Evolutionary conservation across 2,329 filamentous ascomycete species (phyloP).

Genomic region (Chaetomium olivaceum): DNA sequence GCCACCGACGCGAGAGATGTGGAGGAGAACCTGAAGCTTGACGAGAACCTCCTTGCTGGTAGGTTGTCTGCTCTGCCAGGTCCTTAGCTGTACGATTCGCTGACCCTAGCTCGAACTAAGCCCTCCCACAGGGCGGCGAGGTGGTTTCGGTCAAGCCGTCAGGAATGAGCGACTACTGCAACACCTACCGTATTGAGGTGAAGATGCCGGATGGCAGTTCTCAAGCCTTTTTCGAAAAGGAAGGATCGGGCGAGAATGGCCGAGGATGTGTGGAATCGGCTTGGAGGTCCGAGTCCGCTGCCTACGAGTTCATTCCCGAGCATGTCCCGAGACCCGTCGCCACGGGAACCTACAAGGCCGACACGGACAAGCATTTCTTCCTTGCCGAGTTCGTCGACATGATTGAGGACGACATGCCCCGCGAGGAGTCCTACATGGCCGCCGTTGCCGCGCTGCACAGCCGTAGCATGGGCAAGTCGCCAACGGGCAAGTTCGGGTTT

Average conservation of each 20-base stretch:
- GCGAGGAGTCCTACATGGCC: slow-evolving; percentile 26
- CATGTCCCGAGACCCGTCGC: slow-evolving; percentile 30
- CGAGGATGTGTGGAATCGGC: slow-evolving; percentile 26
- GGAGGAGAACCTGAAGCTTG: slow-evolving; percentile 25
- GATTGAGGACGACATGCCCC: slow-evolving; percentile 32
- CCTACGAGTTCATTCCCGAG: slow-evolving; percentile 32
- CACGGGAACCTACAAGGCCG: slow-evolving; percentile 30
- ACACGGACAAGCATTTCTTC: slow-evolving; percentile 33
- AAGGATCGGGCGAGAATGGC: slow-evolving; percentile 25
- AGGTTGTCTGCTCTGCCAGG: neutral
- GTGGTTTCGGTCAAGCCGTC: slow-evolving; percentile 30
- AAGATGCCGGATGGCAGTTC: slow-evolving; percentile 22
- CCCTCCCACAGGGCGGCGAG: slow-evolving; percentile 24
- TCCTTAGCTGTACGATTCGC: neutral
- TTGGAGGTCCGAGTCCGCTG: slow-evolving; percentile 31
- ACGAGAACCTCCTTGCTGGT: slow-evolving; percentile 27
- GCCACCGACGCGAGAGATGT: slow-evolving; percentile 24
- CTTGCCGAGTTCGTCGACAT: slow-evolving; percentile 34
- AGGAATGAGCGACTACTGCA: slow-evolving; percentile 29
- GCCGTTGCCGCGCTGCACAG: slow-evolving; percentile 31
- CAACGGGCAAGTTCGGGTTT: slow-evolving; percentile 32
- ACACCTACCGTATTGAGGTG: slow-evolving; percentile 25
- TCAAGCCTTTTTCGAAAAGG: slow-evolving; percentile 25
- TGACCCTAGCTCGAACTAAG: slow-evolving; percentile 13
- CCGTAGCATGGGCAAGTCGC: slow-evolving; percentile 33